Percentiles rank a stretch among this genome's conserved stretches.
Evolutionary conservation across 2,329 filamentous ascomycete species (phyloP).

Genomic region (Cercospora sp.): DNA sequence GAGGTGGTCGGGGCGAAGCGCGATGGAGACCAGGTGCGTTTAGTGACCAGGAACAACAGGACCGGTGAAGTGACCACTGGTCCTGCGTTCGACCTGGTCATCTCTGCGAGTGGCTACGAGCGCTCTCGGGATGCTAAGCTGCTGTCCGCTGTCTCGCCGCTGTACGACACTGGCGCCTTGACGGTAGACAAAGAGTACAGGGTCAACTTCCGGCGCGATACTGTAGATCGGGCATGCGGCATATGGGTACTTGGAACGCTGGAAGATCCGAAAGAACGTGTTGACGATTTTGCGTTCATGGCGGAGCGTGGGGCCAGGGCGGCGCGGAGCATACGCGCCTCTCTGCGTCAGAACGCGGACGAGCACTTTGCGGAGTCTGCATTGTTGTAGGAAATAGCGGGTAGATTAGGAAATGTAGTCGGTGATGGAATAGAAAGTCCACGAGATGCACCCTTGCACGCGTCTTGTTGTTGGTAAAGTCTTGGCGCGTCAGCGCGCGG

Average conservation of each 20-base stretch:
- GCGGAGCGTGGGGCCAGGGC: constrained; percentile 27
- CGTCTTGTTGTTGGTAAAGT: neutral
- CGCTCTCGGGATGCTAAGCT: constrained; percentile 20
- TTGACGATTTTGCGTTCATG: constrained; percentile 27
- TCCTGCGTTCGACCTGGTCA: constrained; percentile 26
- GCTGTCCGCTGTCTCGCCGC: constrained; percentile 16
- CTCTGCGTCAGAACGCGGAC: constrained; percentile 15
- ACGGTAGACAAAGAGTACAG: constrained; percentile 28
- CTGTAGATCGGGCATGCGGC: constrained; percentile 22
- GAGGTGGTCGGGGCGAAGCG: constrained; percentile 21
- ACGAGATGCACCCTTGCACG: neutral
- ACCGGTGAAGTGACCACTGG: constrained; percentile 21
- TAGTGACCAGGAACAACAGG: constrained; percentile 20
- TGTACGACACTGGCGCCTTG: constrained; percentile 23
- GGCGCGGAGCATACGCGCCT: constrained; percentile 21
- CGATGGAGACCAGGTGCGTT: constrained; percentile 17
- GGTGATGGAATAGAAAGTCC: neutral
- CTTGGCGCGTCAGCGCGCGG: neutral
- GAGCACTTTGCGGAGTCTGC: constrained; percentile 24
- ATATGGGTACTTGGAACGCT: constrained; percentile 31
- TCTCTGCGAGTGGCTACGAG: constrained; percentile 27
- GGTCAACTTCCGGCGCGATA: constrained; percentile 29
- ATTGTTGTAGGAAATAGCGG: constrained; percentile 23
- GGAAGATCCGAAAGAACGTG: constrained; percentile 23
- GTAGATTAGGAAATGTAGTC: neutral